phyloP scores from a whole-genome alignment of 345 rosid genomes.

The Dimocarpus longan region DNA sequence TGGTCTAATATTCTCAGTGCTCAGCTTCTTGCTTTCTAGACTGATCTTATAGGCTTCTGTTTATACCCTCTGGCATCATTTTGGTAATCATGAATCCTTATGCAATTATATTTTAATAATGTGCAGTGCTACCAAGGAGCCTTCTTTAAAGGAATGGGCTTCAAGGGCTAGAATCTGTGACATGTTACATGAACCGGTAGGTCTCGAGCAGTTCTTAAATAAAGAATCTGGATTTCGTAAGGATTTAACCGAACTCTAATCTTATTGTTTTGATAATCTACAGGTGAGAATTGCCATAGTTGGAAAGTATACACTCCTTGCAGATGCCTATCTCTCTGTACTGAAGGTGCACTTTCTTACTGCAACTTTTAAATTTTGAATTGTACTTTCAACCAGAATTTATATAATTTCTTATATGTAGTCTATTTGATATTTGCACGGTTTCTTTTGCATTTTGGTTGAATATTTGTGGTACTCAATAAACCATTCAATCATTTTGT shows the following conservation, averaged over 20 bases:
- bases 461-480: background rate
- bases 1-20: slow-evolving; percentile 25
- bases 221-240: slow-evolving; percentile 2
- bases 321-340: slow-evolving; percentile 92
- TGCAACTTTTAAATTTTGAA: background rate
- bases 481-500: background rate
- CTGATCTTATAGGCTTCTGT: background rate
- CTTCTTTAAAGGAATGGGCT: slow-evolving; percentile 75
- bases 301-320: slow-evolving; percentile 89
- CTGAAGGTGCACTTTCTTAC: slow-evolving; percentile 49
- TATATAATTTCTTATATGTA: background rate
- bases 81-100: background rate
- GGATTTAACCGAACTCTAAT: slow-evolving; percentile 28
- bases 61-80: background rate
- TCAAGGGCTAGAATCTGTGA: slow-evolving; percentile 67
- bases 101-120: slow-evolving; percentile 10
- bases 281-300: slow-evolving; percentile 96
- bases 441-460: background rate
- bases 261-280: slow-evolving; percentile 16
- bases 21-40: background rate
- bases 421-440: background rate
- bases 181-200: slow-evolving; percentile 65
- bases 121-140: slow-evolving; percentile 65
- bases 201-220: slow-evolving; percentile 24
- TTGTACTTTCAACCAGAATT: background rate